Evolutionary conservation across 345 rosid species (phyloP).

Genomic region (Syzygium aqueum): DNA sequence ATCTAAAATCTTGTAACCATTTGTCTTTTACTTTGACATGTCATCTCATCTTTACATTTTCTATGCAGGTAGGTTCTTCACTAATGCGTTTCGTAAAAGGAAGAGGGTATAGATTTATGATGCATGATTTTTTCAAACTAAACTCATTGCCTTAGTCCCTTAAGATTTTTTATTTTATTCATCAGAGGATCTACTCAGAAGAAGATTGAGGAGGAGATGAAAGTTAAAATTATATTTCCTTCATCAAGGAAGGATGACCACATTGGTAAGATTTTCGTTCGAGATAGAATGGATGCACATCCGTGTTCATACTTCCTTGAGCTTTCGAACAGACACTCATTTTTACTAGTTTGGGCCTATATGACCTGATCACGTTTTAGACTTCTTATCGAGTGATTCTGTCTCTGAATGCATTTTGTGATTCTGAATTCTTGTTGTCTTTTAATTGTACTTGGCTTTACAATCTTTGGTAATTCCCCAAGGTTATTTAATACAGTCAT

Average conservation of each 20-base stretch:
- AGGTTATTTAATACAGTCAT: slow-evolving; percentile 39
- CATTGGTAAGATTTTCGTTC: slow-evolving; percentile 41
- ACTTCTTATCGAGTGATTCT: not conserved
- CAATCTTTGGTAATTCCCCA: not conserved
- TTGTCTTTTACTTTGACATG: not conserved
- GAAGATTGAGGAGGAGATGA: slow-evolving; percentile 69
- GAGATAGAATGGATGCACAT: not conserved
- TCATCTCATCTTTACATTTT: slow-evolving; percentile 3
- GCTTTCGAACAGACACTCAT: not conserved
- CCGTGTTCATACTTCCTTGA: not conserved
- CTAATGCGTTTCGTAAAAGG: slow-evolving; percentile 64
- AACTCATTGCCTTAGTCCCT: slow-evolving; percentile 6
- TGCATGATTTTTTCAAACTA: slow-evolving; percentile 1
- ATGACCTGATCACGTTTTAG: not conserved
- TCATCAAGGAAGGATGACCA: slow-evolving; percentile 56
- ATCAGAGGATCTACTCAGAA: slow-evolving; percentile 56
- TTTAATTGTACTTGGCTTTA: not conserved
- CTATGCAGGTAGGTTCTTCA: slow-evolving; percentile 72
- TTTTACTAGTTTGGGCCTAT: not conserved
- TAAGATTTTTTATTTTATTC: slow-evolving; percentile 7
- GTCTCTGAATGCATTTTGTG: not conserved
- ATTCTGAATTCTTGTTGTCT: not conserved
- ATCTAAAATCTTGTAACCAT: not conserved
- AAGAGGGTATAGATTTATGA: slow-evolving; percentile 44
- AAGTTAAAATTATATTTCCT: slow-evolving; percentile 65